phyloP scores from a whole-genome alignment of 208 protist genomes.

The Naegleria lovaniensis region DNA sequence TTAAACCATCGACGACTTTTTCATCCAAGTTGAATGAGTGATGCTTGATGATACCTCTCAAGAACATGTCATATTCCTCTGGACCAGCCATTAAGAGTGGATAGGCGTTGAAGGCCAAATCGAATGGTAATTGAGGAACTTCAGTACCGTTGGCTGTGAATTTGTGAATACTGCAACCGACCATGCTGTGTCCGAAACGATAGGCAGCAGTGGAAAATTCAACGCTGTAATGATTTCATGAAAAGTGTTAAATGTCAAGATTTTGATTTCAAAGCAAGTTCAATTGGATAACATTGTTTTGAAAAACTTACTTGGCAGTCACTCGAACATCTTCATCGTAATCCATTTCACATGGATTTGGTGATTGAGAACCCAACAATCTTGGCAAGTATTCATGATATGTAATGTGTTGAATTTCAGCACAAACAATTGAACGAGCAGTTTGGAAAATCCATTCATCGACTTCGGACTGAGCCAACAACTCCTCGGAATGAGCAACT shows the following conservation, averaged over 20 bases:
- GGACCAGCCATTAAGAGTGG: not conserved
- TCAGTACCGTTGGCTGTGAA: slow-evolving; percentile 26
- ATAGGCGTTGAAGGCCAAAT: slow-evolving; percentile 32
- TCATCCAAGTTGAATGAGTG: slow-evolving; percentile 31
- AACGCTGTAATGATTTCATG: too few relatives aligned
- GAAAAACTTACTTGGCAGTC: slow-evolving; percentile 21
- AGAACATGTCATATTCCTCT: not conserved
- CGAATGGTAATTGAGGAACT: slow-evolving; percentile 20
- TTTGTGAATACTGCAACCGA: slow-evolving; percentile 20
- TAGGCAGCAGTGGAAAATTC: slow-evolving; percentile 36
- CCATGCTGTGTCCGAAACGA: slow-evolving; percentile 47
- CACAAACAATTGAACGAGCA: slow-evolving; percentile 32
- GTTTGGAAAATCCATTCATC: slow-evolving; percentile 45
- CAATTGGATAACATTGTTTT: too few relatives aligned
- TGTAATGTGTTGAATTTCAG: slow-evolving; percentile 38
- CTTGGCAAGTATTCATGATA: slow-evolving; percentile 38
- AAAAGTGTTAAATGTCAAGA: too few relatives aligned
- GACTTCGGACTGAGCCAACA: not conserved
- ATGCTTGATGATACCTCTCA: slow-evolving; percentile 24
- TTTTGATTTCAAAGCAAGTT: too few relatives aligned
- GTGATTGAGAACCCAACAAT: slow-evolving; percentile 16
- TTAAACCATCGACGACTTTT: slow-evolving; percentile 38
- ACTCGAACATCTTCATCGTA: slow-evolving; percentile 41
- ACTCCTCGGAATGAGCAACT: not conserved
- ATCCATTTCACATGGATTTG: slow-evolving; percentile 28